Conservation (phyloP, 192 early-diverging fungal genomes). For the Paraglomus occultum region DNA sequence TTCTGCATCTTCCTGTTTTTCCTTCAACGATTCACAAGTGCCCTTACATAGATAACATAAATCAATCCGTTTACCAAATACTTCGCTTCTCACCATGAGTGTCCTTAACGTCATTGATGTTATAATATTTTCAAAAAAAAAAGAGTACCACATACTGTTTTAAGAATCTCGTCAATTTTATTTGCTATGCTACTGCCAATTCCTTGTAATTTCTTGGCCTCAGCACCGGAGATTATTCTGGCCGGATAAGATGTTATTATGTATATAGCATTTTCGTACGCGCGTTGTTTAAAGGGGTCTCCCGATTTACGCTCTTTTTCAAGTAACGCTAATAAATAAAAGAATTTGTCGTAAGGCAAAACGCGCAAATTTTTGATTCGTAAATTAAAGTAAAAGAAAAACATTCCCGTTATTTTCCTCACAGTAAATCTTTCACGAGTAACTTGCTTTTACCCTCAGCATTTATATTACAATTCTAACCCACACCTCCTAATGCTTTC, state of each 20-base stretch:
- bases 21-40: too few relatives aligned
- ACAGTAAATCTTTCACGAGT: too few relatives aligned
- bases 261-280: conserved; percentile 24
- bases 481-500: not conserved
- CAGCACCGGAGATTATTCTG: conserved; percentile 22
- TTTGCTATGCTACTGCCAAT: conserved; percentile 21
- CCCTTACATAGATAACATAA: too few relatives aligned
- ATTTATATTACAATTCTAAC: not conserved
- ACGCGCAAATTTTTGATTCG: not conserved
- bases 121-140: not conserved
- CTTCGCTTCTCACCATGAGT: too few relatives aligned
- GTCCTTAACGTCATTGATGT: too few relatives aligned
- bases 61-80: too few relatives aligned
- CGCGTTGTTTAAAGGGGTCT: conserved; percentile 24
- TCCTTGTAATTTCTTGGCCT: conserved; percentile 14
- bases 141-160: conserved; percentile 16
- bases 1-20: too few relatives aligned
- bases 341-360: not conserved
- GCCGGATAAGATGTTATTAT: conserved; percentile 14
- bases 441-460: too few relatives aligned
- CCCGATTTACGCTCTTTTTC: not conserved
- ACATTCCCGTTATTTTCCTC: too few relatives aligned
- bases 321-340: conserved; percentile 7
- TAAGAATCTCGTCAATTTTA: conserved; percentile 30
- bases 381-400: not conserved